phyloP scores from a whole-genome alignment of 2,329 filamentous ascomycete genomes.

The Didymella segeticola region DNA sequence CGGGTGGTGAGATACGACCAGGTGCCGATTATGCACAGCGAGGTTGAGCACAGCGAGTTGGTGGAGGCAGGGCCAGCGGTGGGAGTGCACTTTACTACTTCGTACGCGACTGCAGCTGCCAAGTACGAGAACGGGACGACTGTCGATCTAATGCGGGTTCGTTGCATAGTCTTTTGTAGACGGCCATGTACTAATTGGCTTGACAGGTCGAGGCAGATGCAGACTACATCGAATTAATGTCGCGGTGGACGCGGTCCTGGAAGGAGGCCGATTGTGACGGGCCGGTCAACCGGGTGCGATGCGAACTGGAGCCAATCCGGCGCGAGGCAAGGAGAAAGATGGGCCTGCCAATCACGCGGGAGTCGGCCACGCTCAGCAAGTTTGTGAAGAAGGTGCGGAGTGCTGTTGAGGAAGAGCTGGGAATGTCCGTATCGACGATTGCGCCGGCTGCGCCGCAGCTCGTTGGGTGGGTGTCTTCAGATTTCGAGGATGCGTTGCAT shows the following conservation, averaged over 20 bases:
- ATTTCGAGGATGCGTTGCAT: slow-evolving; percentile 27
- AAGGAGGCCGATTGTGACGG: slow-evolving; percentile 12
- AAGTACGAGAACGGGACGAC: slow-evolving; percentile 33
- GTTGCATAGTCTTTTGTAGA: background rate
- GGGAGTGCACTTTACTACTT: slow-evolving; percentile 39
- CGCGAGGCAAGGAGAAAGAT: slow-evolving; percentile 16
- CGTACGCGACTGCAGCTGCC: slow-evolving; percentile 33
- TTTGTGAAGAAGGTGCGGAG: slow-evolving; percentile 24
- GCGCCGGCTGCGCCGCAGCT: slow-evolving; percentile 27
- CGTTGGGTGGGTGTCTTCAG: slow-evolving; percentile 12
- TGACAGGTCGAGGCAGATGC: slow-evolving; percentile 26
- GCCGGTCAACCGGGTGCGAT: slow-evolving; percentile 7
- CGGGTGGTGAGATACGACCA: slow-evolving; percentile 11
- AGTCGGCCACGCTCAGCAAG: slow-evolving; percentile 25
- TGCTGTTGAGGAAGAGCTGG: slow-evolving; percentile 25
- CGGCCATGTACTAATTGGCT: background rate
- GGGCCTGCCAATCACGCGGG: slow-evolving; percentile 20
- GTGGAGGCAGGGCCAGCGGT: slow-evolving; percentile 23
- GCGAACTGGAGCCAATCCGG: slow-evolving; percentile 8
- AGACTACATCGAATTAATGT: slow-evolving; percentile 33
- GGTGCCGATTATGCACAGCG: background rate
- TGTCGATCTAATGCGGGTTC: slow-evolving; percentile 29
- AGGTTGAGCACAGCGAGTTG: slow-evolving; percentile 10
- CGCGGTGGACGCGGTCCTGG: slow-evolving; percentile 25
- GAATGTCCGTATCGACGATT: slow-evolving; percentile 18